Evolutionary conservation across 805 yeast genomes (phyloP), one percentile per base, ranked within the genome.

Genomic region (Wickerhamomyces bovis): DNA sequence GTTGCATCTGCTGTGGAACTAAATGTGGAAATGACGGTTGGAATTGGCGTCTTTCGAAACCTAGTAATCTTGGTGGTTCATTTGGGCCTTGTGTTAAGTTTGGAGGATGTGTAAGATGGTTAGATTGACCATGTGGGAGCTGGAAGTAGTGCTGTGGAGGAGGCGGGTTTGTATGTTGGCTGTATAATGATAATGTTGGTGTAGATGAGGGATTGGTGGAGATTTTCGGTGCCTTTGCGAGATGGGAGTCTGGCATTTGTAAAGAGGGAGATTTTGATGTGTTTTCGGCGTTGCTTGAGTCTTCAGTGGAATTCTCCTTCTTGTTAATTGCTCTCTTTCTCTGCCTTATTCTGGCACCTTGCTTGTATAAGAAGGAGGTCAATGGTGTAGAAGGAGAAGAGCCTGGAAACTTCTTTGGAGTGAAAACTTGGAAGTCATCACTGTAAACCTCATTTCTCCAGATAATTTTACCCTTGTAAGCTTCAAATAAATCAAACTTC

Each of bases 351-450:
- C 63, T 48, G 2, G 66, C 66, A 31, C 67, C 67, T 38, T 57
- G 56, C 39, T 62, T 62, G 48, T 52, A 60, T 12, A 63, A 48
- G 44, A 61, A 63, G n/a, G 54, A 48, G 4, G 65, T 59, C 33
- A 63, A 43, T 22, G 60, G 53, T 1, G 66, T 60, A 5, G 64
- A 57, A 0, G 61, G 53, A 6, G 54, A 45, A 2, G 65, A 55
- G 3, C 67, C 67, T 2, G 66, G 66, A 46, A 62, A 63, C 43
- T 62, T 63, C 51, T 63, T 63, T 25, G 64, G 66, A 4, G 64
- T 58, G 40, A 46, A 62, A 8, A 62, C 63, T 21, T 56, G 59
- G 31, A 63, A 58, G 9, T 45, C 54, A 30, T 52, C 50, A 8
- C 63, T 57, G 2, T 39, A 18, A 3, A 48, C 21, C 19, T 50